Evolutionary conservation across 176 grass and related monocot species (phyloP).

Genomic region (Oryza officinalis): DNA sequence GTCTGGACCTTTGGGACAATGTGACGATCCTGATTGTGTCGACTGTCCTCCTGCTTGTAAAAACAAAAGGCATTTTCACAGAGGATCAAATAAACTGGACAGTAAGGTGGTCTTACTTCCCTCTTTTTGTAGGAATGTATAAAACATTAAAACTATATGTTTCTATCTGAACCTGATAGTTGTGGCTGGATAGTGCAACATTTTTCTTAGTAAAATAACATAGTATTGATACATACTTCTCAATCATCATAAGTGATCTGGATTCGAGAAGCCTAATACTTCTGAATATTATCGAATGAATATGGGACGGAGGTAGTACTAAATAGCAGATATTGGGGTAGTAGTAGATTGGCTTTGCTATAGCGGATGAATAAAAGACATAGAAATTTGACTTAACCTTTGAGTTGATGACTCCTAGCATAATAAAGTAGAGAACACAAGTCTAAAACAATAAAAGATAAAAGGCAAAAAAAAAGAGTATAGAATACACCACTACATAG

Average conservation of each 20-base stretch:
- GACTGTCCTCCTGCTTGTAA: constrained; percentile 83
- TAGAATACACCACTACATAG: neutral
- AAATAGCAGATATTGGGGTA: too few species aligned
- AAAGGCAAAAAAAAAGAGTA: neutral
- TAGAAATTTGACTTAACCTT: too few species aligned
- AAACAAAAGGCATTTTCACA: constrained; percentile 60
- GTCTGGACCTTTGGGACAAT: constrained; percentile 88
- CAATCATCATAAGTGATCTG: neutral
- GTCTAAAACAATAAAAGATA: neutral
- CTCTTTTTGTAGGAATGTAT: neutral
- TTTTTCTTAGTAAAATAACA: neutral
- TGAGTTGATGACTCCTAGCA: too few species aligned
- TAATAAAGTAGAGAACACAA: neutral
- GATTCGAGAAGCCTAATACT: neutral
- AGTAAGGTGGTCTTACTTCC: constrained; percentile 54
- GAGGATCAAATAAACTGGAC: constrained; percentile 53
- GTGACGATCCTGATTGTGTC: constrained; percentile 86
- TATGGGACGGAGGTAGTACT: neutral
- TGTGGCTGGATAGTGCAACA: neutral
- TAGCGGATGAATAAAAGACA: too few species aligned
- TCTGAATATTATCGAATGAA: neutral
- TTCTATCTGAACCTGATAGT: constrained; percentile 3
- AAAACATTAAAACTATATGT: neutral
- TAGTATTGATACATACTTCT: neutral
- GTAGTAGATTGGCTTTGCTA: too few species aligned